Conservation (phyloP, 768 basidiomycete genomes). For the Russula sp. region DNA sequence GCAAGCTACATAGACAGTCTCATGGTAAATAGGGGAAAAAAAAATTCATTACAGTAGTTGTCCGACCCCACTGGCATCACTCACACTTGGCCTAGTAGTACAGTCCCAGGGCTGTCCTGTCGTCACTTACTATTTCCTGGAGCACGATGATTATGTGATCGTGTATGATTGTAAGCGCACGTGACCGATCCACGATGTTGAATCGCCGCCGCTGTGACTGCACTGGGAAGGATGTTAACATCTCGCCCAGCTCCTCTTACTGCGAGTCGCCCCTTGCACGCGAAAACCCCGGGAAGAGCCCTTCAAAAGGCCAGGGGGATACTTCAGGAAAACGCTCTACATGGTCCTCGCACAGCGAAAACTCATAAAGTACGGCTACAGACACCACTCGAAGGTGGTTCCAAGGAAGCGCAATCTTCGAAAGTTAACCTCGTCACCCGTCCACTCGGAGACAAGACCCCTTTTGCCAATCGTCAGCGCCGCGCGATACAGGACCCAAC, state of each 20-base stretch:
- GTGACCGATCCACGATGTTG: no score
- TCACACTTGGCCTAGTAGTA: no score
- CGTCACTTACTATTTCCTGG: no score
- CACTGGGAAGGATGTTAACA: background rate
- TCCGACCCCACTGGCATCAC: no score
- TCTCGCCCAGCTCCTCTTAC: conserved; percentile 28
- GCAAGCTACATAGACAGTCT: no score
- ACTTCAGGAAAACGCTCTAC: conserved; percentile 46
- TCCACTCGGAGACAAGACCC: conserved; percentile 70
- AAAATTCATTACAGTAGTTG: no score
- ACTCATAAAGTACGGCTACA: conserved; percentile 34
- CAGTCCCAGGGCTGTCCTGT: no score
- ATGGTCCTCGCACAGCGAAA: conserved; percentile 30
- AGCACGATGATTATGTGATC: no score
- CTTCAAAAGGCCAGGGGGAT: conserved; percentile 20
- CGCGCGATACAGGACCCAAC: conserved; percentile 26
- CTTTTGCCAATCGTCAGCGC: conserved; percentile 59
- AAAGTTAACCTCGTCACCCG: conserved; percentile 32
- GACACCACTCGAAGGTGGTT: conserved; percentile 34
- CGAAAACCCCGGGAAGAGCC: conserved; percentile 54
- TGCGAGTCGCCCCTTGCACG: conserved; percentile 24
- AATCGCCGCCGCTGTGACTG: no score
- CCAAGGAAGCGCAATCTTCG: conserved; percentile 2
- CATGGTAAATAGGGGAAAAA: no score
- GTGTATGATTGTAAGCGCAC: no score